A percentile compares a stretch with the other conserved stretches of the same genome.
phyloP scores from a whole-genome alignment of 129 eudicot species.

The Flaveria trinervia region DNA sequence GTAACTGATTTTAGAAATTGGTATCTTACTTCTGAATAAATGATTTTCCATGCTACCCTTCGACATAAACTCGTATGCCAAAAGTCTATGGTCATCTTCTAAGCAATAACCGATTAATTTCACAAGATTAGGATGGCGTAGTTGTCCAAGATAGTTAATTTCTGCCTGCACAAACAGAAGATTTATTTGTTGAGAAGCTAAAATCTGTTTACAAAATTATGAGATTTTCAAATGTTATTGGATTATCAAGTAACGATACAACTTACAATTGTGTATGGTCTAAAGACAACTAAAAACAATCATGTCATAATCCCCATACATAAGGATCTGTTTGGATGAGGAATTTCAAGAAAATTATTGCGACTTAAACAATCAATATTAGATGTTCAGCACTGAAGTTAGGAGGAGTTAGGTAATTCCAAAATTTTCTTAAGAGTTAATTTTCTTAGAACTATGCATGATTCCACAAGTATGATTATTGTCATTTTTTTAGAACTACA shows the following conservation, averaged over 20 bases:
- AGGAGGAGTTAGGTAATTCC: neutral
- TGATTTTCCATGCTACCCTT: conserved; percentile 97
- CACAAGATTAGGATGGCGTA: conserved; percentile 87
- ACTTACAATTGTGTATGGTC: neutral
- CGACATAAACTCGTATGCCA: conserved; percentile 94
- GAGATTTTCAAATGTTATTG: conserved; percentile 6
- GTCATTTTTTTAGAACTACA: too few relatives aligned
- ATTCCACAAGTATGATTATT: neutral
- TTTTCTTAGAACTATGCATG: neutral
- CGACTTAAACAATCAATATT: neutral
- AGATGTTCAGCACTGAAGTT: neutral
- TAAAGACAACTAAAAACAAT: neutral
- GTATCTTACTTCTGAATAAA: conserved; percentile 75
- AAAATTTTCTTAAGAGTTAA: neutral
- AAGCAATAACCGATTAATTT: conserved; percentile 78
- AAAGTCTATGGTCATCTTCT: conserved; percentile 89
- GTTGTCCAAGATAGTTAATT: conserved; percentile 80
- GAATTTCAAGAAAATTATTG: neutral
- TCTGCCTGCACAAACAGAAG: conserved; percentile 62
- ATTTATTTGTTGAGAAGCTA: conserved; percentile 28
- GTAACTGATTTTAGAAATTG: neutral
- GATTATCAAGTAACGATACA: conserved; percentile 6
- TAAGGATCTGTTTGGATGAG: neutral
- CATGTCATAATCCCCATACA: neutral
- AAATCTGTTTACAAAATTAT: conserved; percentile 9